Evolutionary conservation across 2,329 filamentous ascomycete species (phyloP).

Genomic region (Aspergillus sp.): DNA sequence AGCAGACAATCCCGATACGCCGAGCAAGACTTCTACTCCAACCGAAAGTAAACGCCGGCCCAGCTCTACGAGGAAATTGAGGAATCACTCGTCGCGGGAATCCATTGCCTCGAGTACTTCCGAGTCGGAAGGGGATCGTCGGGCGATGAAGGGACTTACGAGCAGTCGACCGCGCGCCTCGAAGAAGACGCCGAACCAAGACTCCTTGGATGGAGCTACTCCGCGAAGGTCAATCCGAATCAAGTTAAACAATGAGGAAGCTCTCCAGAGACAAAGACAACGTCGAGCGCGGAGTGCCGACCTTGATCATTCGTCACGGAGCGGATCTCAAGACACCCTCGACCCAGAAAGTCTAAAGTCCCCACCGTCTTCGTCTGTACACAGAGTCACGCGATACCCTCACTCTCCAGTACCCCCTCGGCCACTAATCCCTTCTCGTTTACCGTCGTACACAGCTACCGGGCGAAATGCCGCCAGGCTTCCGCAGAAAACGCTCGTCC

Average conservation of each 20-base stretch:
- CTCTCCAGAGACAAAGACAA: slow-evolving; percentile 69
- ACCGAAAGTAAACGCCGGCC: slow-evolving; percentile 35
- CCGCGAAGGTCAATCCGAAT: slow-evolving; percentile 86
- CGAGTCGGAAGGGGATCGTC: slow-evolving; percentile 58
- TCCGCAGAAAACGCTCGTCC: slow-evolving; percentile 87
- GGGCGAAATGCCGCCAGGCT: slow-evolving; percentile 44
- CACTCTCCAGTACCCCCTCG: slow-evolving; percentile 86
- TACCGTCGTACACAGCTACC: slow-evolving; percentile 78
- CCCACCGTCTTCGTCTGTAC: slow-evolving; percentile 77
- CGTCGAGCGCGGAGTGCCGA: slow-evolving; percentile 39
- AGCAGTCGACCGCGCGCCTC: slow-evolving; percentile 30
- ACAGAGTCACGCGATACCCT: slow-evolving; percentile 82
- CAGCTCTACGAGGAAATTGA: slow-evolving; percentile 36
- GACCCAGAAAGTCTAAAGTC: slow-evolving; percentile 86
- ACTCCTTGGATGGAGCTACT: slow-evolving; percentile 63
- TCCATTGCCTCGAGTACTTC: slow-evolving; percentile 58
- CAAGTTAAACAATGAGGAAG: slow-evolving; percentile 80
- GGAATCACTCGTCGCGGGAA: slow-evolving; percentile 40
- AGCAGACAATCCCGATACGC: slow-evolving; percentile 25
- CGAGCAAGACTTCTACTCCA: slow-evolving; percentile 30
- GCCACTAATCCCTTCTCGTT: slow-evolving; percentile 83
- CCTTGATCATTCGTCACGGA: slow-evolving; percentile 31
- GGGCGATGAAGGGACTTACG: slow-evolving; percentile 27
- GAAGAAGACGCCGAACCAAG: slow-evolving; percentile 33
- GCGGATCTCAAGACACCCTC: slow-evolving; percentile 52